Conservation (phyloP, 306 rosid genomes). For the Castanospermum australe region DNA sequence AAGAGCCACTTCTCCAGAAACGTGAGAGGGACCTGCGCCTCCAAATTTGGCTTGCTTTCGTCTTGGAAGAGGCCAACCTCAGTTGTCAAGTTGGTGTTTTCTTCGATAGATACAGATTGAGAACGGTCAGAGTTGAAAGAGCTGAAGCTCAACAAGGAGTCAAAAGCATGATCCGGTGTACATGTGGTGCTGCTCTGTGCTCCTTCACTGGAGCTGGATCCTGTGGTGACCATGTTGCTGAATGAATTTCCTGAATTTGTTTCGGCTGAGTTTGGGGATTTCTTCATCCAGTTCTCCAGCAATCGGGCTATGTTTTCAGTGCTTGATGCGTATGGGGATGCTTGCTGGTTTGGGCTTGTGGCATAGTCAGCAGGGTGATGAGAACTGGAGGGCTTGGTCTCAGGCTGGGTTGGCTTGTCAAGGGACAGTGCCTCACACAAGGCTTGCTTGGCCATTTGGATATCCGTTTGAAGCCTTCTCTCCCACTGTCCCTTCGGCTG, state of each 20-base stretch:
- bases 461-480: conserved; percentile 94
- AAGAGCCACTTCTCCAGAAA: conserved; percentile 84
- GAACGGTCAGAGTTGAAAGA: conserved; percentile 41
- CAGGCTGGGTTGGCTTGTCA: conserved; percentile 38
- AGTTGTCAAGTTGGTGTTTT: conserved; percentile 7
- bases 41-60: conserved; percentile 49
- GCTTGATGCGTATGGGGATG: conserved; percentile 63
- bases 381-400: conserved; percentile 39
- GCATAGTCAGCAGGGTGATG: neutral
- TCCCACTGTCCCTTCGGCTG: conserved; percentile 88
- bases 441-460: conserved; percentile 86
- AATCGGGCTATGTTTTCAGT: conserved; percentile 72
- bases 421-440: conserved; percentile 83
- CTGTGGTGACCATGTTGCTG: neutral
- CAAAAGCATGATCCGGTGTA: conserved; percentile 40
- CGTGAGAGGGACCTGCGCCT: conserved; percentile 56
- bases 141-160: conserved; percentile 49
- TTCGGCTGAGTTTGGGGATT: conserved; percentile 39
- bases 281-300: conserved; percentile 73
- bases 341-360: neutral
- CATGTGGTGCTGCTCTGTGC: conserved; percentile 36
- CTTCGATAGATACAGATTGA: conserved; percentile 40
- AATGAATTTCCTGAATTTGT: conserved; percentile 17
- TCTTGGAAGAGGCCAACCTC: conserved; percentile 36
- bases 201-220: conserved; percentile 52